A percentile compares a stretch with the other conserved stretches of the same genome.
Conservation (phyloP, 805 yeast species). For the Limtongia smithiae region DNA sequence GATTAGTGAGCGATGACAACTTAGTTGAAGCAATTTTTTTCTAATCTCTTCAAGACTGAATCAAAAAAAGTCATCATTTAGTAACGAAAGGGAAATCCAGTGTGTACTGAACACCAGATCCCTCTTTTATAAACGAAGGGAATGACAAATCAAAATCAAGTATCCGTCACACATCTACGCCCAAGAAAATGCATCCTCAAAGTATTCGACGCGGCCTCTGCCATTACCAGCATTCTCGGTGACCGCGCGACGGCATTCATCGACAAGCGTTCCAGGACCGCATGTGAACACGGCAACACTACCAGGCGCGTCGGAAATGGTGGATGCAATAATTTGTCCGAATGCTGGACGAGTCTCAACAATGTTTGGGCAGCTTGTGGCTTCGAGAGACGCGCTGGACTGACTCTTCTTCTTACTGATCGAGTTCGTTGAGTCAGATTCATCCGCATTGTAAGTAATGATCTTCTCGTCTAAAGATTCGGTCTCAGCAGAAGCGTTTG, state of each 20-base stretch:
- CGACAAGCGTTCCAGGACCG: conserved; percentile 17
- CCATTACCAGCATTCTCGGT: conserved; percentile 6
- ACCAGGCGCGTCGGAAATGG: conserved; percentile 17
- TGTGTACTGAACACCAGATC: too few relatives aligned
- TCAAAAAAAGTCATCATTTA: too few relatives aligned
- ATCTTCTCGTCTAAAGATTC: background rate
- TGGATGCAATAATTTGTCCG: conserved; percentile 1
- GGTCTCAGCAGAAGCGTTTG: background rate
- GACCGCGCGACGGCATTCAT: conserved; percentile 3
- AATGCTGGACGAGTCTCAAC: too few relatives aligned
- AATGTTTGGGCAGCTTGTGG: too few relatives aligned
- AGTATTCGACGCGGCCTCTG: conserved; percentile 7
- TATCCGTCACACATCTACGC: too few relatives aligned
- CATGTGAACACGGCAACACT: conserved; percentile 24
- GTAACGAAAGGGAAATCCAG: too few relatives aligned
- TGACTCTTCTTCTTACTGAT: background rate
- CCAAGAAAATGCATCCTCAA: conserved; percentile 17
- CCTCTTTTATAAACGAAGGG: too few relatives aligned
- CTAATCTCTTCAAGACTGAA: too few relatives aligned
- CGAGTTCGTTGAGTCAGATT: background rate
- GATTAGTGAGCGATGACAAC: too few relatives aligned
- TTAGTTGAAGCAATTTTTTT: too few relatives aligned
- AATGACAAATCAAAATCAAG: too few relatives aligned
- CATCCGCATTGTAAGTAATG: background rate
- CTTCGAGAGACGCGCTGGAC: too few relatives aligned